Conservation (phyloP, 176 grass and related monocot genomes). For the Urochloa ruziziensis region DNA sequence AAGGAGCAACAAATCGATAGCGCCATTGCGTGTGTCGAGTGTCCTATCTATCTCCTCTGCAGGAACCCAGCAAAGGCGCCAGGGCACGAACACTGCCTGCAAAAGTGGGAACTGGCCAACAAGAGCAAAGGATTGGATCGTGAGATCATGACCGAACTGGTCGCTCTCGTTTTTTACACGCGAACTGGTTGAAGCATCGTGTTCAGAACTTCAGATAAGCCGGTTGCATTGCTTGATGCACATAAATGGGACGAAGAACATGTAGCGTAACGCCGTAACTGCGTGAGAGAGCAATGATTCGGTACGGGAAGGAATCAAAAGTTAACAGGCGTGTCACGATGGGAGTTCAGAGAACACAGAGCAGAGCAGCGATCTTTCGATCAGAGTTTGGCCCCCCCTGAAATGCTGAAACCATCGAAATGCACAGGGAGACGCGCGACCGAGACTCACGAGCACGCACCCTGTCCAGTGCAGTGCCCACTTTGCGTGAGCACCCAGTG, state of each 20-base stretch:
- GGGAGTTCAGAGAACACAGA: not conserved
- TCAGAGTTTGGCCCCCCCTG: not conserved
- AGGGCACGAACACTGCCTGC: not conserved
- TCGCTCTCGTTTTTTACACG: not conserved
- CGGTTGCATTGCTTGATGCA: not conserved
- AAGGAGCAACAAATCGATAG: not conserved
- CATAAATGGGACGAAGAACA: not conserved
- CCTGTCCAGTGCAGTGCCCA: too few relatives aligned
- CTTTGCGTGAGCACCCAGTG: too few relatives aligned
- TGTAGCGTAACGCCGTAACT: too few relatives aligned
- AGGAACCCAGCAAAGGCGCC: not conserved
- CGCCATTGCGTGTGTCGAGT: not conserved
- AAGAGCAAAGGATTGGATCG: not conserved
- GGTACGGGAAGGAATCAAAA: constrained; percentile 15
- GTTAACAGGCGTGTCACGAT: not conserved
- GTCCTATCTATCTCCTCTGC: not conserved
- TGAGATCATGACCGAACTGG: not conserved
- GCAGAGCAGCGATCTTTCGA: not conserved
- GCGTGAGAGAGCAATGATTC: not conserved
- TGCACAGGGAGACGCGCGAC: not conserved
- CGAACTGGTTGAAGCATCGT: not conserved
- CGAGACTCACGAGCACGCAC: not conserved
- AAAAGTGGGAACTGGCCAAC: not conserved
- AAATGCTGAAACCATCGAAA: too few relatives aligned
- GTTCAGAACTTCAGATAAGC: not conserved